phyloP scores from a whole-genome alignment of 345 rosid genomes.

The Aquilaria malaccensis region DNA sequence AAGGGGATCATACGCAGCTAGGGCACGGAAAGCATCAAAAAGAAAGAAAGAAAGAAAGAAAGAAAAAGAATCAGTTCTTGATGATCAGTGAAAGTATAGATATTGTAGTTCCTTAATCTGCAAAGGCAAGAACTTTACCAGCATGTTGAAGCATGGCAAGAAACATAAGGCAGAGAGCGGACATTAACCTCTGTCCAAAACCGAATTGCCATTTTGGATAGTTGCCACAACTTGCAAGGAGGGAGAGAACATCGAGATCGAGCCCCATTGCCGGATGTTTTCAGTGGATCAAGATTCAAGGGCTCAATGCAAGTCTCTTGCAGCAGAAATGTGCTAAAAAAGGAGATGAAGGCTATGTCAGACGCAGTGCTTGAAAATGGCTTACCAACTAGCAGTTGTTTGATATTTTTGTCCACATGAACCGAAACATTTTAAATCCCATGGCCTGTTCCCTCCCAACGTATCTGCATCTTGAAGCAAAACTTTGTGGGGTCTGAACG shows the following conservation, averaged over 20 bases:
- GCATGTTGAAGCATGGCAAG: conserved; percentile 25
- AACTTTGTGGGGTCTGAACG: conserved; percentile 14
- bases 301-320: conserved; percentile 6
- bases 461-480: conserved; percentile 42
- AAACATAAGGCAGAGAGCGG: conserved; percentile 19
- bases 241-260: background rate
- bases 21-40: conserved; percentile 9
- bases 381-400: conserved; percentile 43
- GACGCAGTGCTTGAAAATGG: conserved; percentile 20
- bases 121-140: conserved; percentile 23
- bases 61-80: background rate
- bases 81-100: conserved; percentile 12
- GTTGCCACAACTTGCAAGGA: background rate
- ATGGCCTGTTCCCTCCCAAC: background rate
- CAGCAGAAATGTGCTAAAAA: conserved; percentile 14
- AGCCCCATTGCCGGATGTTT: conserved; percentile 21
- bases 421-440: conserved; percentile 11
- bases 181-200: conserved; percentile 18
- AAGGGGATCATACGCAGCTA: conserved; percentile 66
- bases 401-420: conserved; percentile 6
- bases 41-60: background rate
- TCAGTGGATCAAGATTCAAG: conserved; percentile 1
- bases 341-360: conserved; percentile 4
- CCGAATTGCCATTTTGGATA: conserved; percentile 3
- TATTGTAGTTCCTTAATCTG: conserved; percentile 5